Base-by-base conservation (phyloP, 768 basidiomycete species). In the Rhizopogon rudus region DNA sequence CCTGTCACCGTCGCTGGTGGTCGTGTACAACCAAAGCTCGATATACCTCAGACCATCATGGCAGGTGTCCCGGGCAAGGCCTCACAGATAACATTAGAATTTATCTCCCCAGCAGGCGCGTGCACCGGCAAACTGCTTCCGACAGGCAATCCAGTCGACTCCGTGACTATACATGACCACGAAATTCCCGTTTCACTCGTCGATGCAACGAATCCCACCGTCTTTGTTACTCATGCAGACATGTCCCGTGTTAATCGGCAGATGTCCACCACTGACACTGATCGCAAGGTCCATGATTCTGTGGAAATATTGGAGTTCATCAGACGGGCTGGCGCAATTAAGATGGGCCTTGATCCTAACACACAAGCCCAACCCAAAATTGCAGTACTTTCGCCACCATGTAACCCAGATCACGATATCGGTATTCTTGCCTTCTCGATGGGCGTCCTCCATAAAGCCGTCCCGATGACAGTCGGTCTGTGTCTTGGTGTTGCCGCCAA, bases 161-260 rank as follows among this genome's bases (percentile, higher is more conserved):
- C 53, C 3, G 65, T 88, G 40, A 57, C 71, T 31, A 61, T 80
- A n/a, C 50, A 53, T 28, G 57, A 63, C 16, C 42, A 40, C n/a
- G 59, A 53, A 20, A 56, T 80, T 51, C 67, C 65, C 41, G 77
- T 73, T 1, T 86, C 86, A 10, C 74, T 85, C 8, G 77, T 90
- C 12, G 88, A 90, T 61, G 87, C 87, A 1, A 85, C 88, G 14
- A 89, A 90, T 65, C 88, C 88, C 0, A 85, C 82, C 6, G 80
- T 91, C 14, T 83, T 91, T 68, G 74, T 88, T 60, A 53, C 68
- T 35, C 67, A 74, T 4, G 56, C 67, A 1, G 78, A 81, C 40
- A 72, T 89, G 39, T 58, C 64, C 20, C 44, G 58, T 6, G 66
- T 73, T 37, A 71, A 81, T 43, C 46, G 48, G 5, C 13, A 31